phyloP scores from a whole-genome alignment of 2,329 filamentous ascomycete species.

The Thermoascus crustaceus region DNA sequence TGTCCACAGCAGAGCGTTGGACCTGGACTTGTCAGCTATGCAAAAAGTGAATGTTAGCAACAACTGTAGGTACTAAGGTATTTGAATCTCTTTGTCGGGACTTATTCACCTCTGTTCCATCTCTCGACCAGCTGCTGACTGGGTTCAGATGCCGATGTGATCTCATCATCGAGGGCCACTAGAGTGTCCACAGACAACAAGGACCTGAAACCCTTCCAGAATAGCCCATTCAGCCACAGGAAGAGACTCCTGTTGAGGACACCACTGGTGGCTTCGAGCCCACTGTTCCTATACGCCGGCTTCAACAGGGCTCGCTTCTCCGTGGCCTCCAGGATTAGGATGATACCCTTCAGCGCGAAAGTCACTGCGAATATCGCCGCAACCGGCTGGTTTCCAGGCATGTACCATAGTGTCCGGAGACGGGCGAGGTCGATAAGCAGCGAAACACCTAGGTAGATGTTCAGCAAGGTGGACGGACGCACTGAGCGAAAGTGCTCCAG shows the following conservation, averaged over 20 bases:
- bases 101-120: too few species aligned
- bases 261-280: constrained; percentile 40
- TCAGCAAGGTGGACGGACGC: constrained; percentile 32
- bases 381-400: constrained; percentile 17
- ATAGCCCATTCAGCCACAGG: constrained; percentile 33
- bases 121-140: not conserved
- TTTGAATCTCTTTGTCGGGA: too few species aligned
- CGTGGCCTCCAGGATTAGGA: constrained; percentile 29
- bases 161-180: constrained; percentile 23
- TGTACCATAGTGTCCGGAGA: constrained; percentile 32
- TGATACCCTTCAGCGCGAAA: constrained; percentile 29
- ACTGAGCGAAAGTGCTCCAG: constrained; percentile 21
- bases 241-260: constrained; percentile 37
- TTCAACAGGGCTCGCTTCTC: constrained; percentile 28
- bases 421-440: constrained; percentile 35
- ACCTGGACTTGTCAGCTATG: too few species aligned
- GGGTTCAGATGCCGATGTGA: not conserved
- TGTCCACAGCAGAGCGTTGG: constrained; percentile 1
- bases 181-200: constrained; percentile 29
- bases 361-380: constrained; percentile 26
- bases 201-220: constrained; percentile 24
- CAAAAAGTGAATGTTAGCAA: too few species aligned
- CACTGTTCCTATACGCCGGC: constrained; percentile 22
- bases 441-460: constrained; percentile 35
- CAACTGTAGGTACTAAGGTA: too few species aligned